phyloP scores from a whole-genome alignment of 164 flowering plant genomes.

The Chimonanthus salicifolius region DNA sequence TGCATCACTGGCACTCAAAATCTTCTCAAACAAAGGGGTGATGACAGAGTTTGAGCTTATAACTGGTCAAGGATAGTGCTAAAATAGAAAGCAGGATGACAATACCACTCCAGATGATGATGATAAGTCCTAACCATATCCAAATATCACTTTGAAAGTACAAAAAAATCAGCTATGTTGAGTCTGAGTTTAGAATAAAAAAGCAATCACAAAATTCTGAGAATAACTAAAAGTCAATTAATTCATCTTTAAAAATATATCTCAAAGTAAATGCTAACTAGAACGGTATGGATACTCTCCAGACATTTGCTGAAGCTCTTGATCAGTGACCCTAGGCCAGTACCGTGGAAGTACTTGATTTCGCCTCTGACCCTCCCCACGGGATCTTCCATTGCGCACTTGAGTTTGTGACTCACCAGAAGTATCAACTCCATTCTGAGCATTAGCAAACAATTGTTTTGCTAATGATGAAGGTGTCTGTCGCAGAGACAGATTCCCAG shows the following conservation, averaged over 20 bases:
- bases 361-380: slow-evolving; percentile 53
- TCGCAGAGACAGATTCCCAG: slow-evolving; percentile 34
- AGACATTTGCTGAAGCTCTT: slow-evolving; percentile 75
- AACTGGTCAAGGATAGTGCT: slow-evolving; percentile 38
- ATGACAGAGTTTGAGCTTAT: slow-evolving; percentile 58
- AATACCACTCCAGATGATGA: background rate
- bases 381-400: slow-evolving; percentile 43
- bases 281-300: slow-evolving; percentile 63
- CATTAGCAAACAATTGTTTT: slow-evolving; percentile 30
- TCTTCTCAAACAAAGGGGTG: slow-evolving; percentile 88
- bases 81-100: background rate
- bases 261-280: slow-evolving; percentile 3
- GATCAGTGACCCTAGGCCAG: slow-evolving; percentile 72
- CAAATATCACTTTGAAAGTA: background rate
- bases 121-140: background rate
- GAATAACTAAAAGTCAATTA: background rate
- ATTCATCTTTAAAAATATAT: background rate
- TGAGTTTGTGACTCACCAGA: slow-evolving; percentile 39
- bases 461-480: slow-evolving; percentile 28
- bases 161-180: background rate
- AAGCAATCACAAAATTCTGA: background rate
- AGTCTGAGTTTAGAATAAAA: slow-evolving; percentile 4
- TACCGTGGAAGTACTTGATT: slow-evolving; percentile 71
- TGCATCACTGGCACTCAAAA: slow-evolving; percentile 94
- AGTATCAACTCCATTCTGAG: slow-evolving; percentile 38